phyloP scores from a whole-genome alignment of 2,329 filamentous ascomycete genomes.

The Cladophialophora psammophila region DNA sequence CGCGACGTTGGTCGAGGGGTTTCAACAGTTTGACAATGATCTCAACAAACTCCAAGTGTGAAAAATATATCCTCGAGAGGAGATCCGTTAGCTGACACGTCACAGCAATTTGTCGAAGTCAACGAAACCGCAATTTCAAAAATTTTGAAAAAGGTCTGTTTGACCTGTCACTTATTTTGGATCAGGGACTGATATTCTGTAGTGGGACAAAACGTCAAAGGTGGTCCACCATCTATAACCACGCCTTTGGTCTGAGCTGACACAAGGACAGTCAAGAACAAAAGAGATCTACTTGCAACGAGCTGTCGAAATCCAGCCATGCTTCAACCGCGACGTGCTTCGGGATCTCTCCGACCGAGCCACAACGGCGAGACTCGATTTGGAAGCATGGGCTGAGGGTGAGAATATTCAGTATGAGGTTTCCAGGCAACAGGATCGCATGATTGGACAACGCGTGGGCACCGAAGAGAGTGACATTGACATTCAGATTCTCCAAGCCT shows the following conservation, averaged over 20 bases:
- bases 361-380: slow-evolving; percentile 91
- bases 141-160: slow-evolving; percentile 86
- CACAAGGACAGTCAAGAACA: slow-evolving; percentile 73
- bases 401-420: slow-evolving; percentile 86
- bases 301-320: slow-evolving; percentile 96
- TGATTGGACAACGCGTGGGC: slow-evolving; percentile 55
- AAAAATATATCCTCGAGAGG: slow-evolving; percentile 12
- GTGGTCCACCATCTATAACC: slow-evolving; percentile 50
- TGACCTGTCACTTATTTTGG: slow-evolving; percentile 28
- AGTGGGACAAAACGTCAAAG: slow-evolving; percentile 99
- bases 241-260: slow-evolving; percentile 44
- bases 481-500: slow-evolving; percentile 84
- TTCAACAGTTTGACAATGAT: slow-evolving; percentile 96
- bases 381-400: slow-evolving; percentile 96
- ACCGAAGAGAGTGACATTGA: slow-evolving; percentile 91
- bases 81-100: slow-evolving; percentile 15
- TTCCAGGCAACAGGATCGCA: slow-evolving; percentile 50
- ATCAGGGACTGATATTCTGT: slow-evolving; percentile 43
- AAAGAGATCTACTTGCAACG: slow-evolving; percentile 96
- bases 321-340: slow-evolving; percentile 97
- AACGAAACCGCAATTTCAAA: slow-evolving; percentile 98
- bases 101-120: slow-evolving; percentile 92
- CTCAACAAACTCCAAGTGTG: slow-evolving; percentile 85
- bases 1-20: slow-evolving; percentile 92
- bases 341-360: slow-evolving; percentile 96